Evolutionary conservation across 768 basidiomycete genomes (phyloP).

Genomic region (Tricholoma saponaceum): DNA sequence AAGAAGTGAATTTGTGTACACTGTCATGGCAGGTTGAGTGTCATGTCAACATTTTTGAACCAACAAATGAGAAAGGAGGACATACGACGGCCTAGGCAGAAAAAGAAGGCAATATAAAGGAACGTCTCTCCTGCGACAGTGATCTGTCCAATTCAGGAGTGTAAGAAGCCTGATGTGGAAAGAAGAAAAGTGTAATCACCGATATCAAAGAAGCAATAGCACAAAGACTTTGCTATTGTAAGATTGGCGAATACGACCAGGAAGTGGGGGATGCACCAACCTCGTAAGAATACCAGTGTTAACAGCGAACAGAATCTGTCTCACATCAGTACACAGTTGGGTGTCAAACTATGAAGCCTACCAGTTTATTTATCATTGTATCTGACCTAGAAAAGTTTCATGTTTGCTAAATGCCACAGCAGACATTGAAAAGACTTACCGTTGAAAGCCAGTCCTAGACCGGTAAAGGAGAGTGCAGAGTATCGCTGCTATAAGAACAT

Average conservation of each 20-base stretch:
- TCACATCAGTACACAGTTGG: background rate
- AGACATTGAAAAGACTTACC: too few relatives aligned
- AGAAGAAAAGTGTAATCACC: constrained; percentile 24
- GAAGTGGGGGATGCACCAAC: constrained; percentile 6
- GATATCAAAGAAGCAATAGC: constrained; percentile 53
- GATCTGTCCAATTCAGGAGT: constrained; percentile 31
- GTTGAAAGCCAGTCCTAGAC: background rate
- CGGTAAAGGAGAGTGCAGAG: background rate
- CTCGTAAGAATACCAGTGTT: constrained; percentile 37
- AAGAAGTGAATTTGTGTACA: constrained; percentile 59
- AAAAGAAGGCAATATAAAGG: constrained; percentile 58
- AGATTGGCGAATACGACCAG: constrained; percentile 1
- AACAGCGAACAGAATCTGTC: constrained; percentile 41
- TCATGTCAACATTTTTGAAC: background rate
- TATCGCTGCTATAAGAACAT: too few relatives aligned
- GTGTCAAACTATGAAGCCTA: constrained; percentile 12
- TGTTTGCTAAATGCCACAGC: background rate
- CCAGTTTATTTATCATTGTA: constrained; percentile 40
- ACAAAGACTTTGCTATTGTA: constrained; percentile 34
- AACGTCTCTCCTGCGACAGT: constrained; percentile 41
- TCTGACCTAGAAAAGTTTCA: too few relatives aligned
- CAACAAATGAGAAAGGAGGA: constrained; percentile 6
- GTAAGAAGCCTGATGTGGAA: constrained; percentile 1
- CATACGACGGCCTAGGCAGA: constrained; percentile 55
- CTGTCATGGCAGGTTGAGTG: constrained; percentile 22